Conservation (phyloP, 148 eudicot species). For the Hydrangea macrophylla region DNA sequence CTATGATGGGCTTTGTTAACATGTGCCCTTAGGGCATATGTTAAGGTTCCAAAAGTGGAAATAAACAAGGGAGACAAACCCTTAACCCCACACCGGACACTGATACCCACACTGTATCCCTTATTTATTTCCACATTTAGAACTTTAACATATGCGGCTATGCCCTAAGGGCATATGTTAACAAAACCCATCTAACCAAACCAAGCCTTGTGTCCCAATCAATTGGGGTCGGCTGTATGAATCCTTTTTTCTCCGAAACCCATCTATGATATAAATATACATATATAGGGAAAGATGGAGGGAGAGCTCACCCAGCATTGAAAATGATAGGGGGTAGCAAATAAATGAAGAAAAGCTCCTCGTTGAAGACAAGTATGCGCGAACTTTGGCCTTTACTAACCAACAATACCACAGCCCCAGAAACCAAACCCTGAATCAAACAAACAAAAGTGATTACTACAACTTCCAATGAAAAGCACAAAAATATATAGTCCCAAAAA, state of each 20-base stretch:
- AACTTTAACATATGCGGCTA: neutral
- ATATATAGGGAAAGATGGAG: neutral
- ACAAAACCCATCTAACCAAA: no score
- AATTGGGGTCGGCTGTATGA: no score
- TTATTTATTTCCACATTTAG: no score
- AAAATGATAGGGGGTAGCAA: slow-evolving; percentile 93
- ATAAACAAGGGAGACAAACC: no score
- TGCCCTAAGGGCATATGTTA: no score
- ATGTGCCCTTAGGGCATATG: neutral
- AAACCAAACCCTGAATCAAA: slow-evolving; percentile 46
- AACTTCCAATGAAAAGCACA: neutral
- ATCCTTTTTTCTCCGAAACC: no score
- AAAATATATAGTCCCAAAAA: neutral
- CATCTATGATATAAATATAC: neutral
- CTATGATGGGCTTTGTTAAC: neutral
- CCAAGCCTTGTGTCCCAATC: no score
- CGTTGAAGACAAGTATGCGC: slow-evolving; percentile 68
- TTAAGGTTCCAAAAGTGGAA: no score
- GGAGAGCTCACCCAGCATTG: slow-evolving; percentile 80
- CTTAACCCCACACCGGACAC: no score
- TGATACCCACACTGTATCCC: no score
- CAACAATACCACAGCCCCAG: slow-evolving; percentile 67
- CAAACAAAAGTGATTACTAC: slow-evolving; percentile 2
- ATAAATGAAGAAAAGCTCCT: slow-evolving; percentile 94
- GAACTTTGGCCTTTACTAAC: slow-evolving; percentile 64